Percentiles rank a stretch among this genome's conserved stretches.
Conservation (phyloP, 352 stramenopile genomes). For the Pythium utonaiense region DNA sequence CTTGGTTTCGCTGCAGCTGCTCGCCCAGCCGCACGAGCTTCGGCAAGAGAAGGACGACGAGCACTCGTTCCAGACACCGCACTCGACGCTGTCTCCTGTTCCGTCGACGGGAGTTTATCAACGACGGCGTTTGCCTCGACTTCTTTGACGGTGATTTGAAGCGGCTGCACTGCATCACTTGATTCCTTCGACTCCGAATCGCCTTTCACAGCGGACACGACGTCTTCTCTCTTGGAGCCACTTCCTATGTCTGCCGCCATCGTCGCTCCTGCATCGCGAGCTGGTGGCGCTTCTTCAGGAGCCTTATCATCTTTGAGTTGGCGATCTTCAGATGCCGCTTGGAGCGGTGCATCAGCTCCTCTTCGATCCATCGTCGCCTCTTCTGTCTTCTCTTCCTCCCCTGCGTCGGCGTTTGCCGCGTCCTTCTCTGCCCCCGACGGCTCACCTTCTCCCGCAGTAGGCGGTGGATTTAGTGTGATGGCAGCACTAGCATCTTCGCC, state of each 20-base stretch:
- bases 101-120: neutral
- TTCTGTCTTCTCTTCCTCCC: neutral
- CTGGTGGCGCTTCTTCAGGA: neutral
- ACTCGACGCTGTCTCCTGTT: neutral
- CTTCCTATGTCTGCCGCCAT: too few relatives aligned
- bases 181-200: neutral
- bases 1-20: neutral
- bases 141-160: neutral
- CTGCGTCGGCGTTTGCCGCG: neutral
- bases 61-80: neutral
- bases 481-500: neutral
- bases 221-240: neutral
- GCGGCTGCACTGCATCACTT: neutral
- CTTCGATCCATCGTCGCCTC: neutral
- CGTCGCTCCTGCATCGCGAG: neutral
- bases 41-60: slow-evolving; percentile 29
- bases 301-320: neutral
- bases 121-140: neutral
- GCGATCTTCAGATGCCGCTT: neutral
- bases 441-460: neutral
- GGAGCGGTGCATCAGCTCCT: neutral
- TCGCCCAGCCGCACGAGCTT: slow-evolving; percentile 17
- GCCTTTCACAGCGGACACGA: neutral
- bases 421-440: neutral
- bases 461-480: neutral